A percentile compares a stretch with the other conserved stretches of the same genome.
Evolutionary conservation across 2,329 filamentous ascomycete species (phyloP).

Genomic region (Arachnomyces sp.): DNA sequence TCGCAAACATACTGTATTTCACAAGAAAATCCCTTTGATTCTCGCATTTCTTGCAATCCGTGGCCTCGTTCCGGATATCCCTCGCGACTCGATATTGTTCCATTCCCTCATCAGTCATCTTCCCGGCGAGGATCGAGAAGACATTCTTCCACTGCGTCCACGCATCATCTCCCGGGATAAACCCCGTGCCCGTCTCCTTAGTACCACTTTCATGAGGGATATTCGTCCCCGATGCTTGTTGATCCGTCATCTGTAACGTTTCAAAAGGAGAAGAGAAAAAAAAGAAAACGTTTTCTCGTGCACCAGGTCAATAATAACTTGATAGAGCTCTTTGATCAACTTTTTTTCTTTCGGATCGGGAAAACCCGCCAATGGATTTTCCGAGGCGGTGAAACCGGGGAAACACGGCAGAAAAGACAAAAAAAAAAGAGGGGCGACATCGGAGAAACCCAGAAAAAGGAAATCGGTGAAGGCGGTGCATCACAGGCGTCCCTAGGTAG

Average conservation of each 20-base stretch:
- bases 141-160: slow-evolving; percentile 67
- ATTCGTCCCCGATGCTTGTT: slow-evolving; percentile 12
- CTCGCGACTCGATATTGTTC: slow-evolving; percentile 71
- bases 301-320: too few species aligned
- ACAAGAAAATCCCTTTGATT: slow-evolving; percentile 76
- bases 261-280: too few species aligned
- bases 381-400: too few species aligned
- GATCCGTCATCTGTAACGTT: slow-evolving; percentile 8
- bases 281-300: too few species aligned
- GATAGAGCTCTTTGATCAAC: too few species aligned
- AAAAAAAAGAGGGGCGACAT: too few species aligned
- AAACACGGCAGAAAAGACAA: too few species aligned
- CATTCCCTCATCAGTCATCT: slow-evolving; percentile 60
- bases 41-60: slow-evolving; percentile 76
- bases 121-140: slow-evolving; percentile 72
- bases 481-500: too few species aligned
- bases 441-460: too few species aligned
- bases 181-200: slow-evolving; percentile 26
- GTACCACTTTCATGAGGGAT: slow-evolving; percentile 6
- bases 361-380: too few species aligned
- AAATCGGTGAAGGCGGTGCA: too few species aligned
- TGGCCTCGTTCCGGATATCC: slow-evolving; percentile 66
- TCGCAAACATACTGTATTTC: slow-evolving; percentile 52
- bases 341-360: too few species aligned
- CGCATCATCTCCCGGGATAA: slow-evolving; percentile 32